phyloP scores from a whole-genome alignment of 345 rosid genomes.

The Ceriops decandra region DNA sequence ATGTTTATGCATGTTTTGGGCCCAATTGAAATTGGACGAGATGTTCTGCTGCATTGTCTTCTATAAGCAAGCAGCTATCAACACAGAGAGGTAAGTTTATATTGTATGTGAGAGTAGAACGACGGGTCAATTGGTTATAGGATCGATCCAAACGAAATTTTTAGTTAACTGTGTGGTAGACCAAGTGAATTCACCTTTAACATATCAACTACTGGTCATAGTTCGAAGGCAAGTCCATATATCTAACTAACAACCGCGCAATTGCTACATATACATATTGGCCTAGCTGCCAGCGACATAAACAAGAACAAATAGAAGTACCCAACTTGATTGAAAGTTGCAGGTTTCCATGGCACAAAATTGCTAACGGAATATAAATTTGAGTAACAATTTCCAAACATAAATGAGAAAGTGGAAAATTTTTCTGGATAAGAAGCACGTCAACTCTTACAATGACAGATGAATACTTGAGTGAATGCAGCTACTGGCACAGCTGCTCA shows the following conservation, averaged over 20 bases:
- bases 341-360: constrained; percentile 19
- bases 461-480: constrained; percentile 11
- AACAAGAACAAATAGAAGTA: constrained; percentile 4
- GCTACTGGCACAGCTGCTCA: constrained; percentile 83
- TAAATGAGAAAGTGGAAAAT: neutral
- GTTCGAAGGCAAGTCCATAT: neutral
- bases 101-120: no score
- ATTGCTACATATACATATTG: neutral
- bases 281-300: neutral
- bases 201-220: no score
- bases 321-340: constrained; percentile 7
- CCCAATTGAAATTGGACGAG: neutral
- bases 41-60: neutral
- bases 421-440: neutral
- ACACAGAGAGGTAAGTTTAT: neutral
- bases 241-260: neutral
- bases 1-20: constrained; percentile 17
- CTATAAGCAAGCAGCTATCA: neutral
- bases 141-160: no score
- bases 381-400: constrained; percentile 6
- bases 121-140: no score
- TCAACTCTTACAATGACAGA: constrained; percentile 4
- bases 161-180: no score
- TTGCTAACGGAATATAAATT: constrained; percentile 11
- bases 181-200: no score